A percentile compares a stretch with the other conserved stretches of the same genome.
These are phyloP conservation scores for Penstemon newberryi DNA, from an alignment of 257 asterid genomes.

Conservation along the genomic window DNA sequence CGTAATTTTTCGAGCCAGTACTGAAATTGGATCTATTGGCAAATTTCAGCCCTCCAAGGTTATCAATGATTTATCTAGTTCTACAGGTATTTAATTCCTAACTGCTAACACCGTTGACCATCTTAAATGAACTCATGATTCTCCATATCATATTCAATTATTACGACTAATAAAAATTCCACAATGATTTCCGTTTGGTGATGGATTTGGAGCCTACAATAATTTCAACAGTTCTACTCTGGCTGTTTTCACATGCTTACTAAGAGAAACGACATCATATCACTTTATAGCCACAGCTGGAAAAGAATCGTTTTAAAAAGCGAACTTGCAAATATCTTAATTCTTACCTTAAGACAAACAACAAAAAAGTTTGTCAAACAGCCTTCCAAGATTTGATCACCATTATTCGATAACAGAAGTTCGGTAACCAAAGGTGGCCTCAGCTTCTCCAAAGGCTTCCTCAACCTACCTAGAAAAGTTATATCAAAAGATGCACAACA, in stretches of 20 bases:
- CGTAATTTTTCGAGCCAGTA: not conserved
- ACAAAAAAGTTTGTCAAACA: slow-evolving; percentile 76
- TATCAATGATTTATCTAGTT: not conserved
- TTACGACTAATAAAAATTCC: not conserved
- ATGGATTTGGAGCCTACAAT: not conserved
- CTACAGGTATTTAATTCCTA: not conserved
- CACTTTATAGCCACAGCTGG: not conserved
- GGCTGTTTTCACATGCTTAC: not conserved
- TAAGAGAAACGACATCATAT: not conserved
- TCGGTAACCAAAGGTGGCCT: slow-evolving; percentile 83
- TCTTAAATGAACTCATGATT: not conserved
- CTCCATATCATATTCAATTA: not conserved
- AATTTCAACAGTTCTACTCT: not conserved
- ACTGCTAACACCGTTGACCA: not conserved
- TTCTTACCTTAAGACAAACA: slow-evolving; percentile 65
- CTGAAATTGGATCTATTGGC: not conserved
- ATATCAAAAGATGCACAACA: slow-evolving; percentile 25
- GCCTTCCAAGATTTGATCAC: slow-evolving; percentile 86
- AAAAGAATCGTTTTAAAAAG: not conserved
- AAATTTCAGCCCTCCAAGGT: not conserved
- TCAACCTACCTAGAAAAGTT: slow-evolving; percentile 50
- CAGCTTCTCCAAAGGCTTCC: slow-evolving; percentile 83
- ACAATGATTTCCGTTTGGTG: not conserved
- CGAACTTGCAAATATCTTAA: not conserved
- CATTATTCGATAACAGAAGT: slow-evolving; percentile 76